A percentile compares a stretch with the other conserved stretches of the same genome.
Conservation (phyloP, 108 stramenopile genomes). For the Epipyxis sp. region DNA sequence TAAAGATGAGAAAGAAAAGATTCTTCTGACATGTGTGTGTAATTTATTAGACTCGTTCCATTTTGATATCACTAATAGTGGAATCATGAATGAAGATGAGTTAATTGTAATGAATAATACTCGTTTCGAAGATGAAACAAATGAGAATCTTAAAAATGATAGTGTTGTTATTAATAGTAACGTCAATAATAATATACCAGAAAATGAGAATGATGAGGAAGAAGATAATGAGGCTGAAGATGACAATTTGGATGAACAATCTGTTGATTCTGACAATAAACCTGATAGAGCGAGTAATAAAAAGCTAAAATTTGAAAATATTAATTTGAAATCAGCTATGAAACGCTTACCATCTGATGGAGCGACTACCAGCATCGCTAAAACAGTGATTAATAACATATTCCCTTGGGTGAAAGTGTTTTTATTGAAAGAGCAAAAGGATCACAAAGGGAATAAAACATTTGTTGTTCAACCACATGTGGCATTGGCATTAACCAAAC, state of each 20-base stretch:
- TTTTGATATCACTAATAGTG: conserved; percentile 51
- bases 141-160: neutral
- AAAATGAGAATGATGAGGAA: conserved; percentile 33
- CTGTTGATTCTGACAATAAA: neutral
- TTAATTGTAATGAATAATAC: too few relatives aligned
- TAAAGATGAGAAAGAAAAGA: conserved; percentile 12
- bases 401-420: conserved; percentile 40
- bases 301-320: too few relatives aligned
- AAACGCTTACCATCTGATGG: too few relatives aligned
- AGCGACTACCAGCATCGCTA: too few relatives aligned
- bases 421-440: conserved; percentile 65
- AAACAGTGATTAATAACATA: neutral
- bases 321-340: too few relatives aligned
- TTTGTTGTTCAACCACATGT: conserved; percentile 65
- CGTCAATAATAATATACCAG: too few relatives aligned
- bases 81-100: too few relatives aligned
- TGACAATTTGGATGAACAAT: conserved; percentile 40
- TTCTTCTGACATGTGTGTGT: conserved; percentile 65
- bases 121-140: too few relatives aligned
- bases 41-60: conserved; percentile 73
- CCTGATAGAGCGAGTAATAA: too few relatives aligned
- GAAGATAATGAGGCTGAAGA: conserved; percentile 16
- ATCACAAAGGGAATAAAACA: conserved; percentile 61
- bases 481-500: conserved; percentile 79
- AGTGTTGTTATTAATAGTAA: conserved; percentile 34